Evolutionary conservation across 2,329 filamentous ascomycete species (phyloP).

Genomic region (Shiraia bambusicola): DNA sequence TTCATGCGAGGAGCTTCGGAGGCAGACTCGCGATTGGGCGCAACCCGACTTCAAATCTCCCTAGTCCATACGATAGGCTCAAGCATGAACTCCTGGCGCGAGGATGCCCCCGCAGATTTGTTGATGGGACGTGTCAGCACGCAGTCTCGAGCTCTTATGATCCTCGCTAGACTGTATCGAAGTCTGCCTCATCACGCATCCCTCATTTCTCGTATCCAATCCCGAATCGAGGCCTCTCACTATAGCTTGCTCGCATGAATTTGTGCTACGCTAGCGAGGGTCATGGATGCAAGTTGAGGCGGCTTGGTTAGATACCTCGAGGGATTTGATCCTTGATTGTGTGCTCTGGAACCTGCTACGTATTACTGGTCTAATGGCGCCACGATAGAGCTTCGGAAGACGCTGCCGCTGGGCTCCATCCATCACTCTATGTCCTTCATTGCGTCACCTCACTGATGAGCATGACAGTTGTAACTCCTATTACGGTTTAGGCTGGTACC

Average conservation of each 20-base stretch:
- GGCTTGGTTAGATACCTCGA: conserved; percentile 1
- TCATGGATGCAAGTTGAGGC: conserved; percentile 1
- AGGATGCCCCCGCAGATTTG: conserved; percentile 4
- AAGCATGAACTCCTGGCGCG: conserved; percentile 4
- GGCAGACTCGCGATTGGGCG: conserved; percentile 1
- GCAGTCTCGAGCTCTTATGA: conserved; percentile 4
- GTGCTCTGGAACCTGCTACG: conserved; percentile 6
- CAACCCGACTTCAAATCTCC: no score
- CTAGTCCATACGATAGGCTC: no score
- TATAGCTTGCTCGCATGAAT: conserved; percentile 5
- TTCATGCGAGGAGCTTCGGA: conserved; percentile 3
- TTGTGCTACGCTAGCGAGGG: conserved; percentile 5
- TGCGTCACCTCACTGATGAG: not conserved
- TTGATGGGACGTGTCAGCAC: conserved; percentile 6
- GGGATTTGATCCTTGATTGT: conserved; percentile 5
- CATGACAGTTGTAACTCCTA: not conserved
- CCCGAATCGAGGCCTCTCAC: conserved; percentile 4
- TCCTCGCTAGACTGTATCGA: conserved; percentile 5
- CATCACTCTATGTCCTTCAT: conserved; percentile 1
- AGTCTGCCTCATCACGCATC: conserved; percentile 6
- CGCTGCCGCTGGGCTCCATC: conserved; percentile 2
- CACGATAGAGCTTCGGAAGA: conserved; percentile 4
- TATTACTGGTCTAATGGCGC: conserved; percentile 5
- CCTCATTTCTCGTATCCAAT: conserved; percentile 5
- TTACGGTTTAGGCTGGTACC: no score